Evolutionary conservation across 768 basidiomycete species (phyloP), one percentile per base, ranked within the genome.

Genomic region (Russula griseocarnosa): DNA sequence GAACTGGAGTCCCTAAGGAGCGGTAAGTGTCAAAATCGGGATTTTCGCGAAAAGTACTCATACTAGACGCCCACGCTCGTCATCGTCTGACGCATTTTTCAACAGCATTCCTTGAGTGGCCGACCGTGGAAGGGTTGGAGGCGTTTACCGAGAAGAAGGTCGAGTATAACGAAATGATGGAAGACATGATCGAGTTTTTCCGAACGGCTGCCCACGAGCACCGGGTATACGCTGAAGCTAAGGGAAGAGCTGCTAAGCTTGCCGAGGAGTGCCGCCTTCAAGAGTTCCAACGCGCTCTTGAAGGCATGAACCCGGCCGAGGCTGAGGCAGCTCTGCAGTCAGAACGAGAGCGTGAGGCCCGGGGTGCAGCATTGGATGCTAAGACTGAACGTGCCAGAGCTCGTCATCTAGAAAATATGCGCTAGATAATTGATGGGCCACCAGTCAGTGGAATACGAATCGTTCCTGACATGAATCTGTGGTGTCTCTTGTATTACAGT

Each of bases 41-140:
- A 46, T 46, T 22, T 46, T 8, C n/a, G 3, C 20, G 9, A 38
- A 16, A 38, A 18, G 38, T 36, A 36, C 36, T 36, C 36, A 36
- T 36, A n/a, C n/a, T n/a, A 20, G 18, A 44, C 20, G 5, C 7
- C 36, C 16, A 2, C 5, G 13, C 10, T 22, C n/a, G 8, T 22
- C 22, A 14, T 26, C 20, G 32, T 52, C 38, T 52, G 18, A 52
- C 52, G 13, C 32, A 1, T 22, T 26, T 26, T 13, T 8, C 9
- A 5, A 22, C 51, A 57, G 66, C 42, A 38, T 50, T 66, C 58
- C 58, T 66, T 11, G 42, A 42, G 51, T 28, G 58, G 32, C 49
- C 60, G 30, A 61, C 60, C 16, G 28, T 61, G 10, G 57, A 60
- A 26, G 26, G 36, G 65, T 61, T 14, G 42, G 68, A 52, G 30